Percentiles rank a stretch among this genome's conserved stretches.
Conservation (phyloP, 2,329 filamentous ascomycete genomes). For the Fusarium goolgardi region DNA sequence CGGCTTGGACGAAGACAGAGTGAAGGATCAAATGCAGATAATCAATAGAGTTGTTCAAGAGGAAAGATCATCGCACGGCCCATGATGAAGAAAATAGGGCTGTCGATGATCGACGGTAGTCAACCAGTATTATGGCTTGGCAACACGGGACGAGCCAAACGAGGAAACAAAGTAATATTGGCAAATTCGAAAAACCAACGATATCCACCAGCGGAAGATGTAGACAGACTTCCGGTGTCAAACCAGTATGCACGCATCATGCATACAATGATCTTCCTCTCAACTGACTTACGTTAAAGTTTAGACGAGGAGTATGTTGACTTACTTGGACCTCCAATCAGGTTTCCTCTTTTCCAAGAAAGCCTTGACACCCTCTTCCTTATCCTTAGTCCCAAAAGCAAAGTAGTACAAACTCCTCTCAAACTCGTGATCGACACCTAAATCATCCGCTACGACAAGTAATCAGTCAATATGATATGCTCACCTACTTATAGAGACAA, state of each 20-base stretch:
- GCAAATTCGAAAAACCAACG: constrained; percentile 5
- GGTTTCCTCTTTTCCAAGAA: constrained; percentile 48
- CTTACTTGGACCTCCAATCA: constrained; percentile 30
- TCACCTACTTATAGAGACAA: not conserved
- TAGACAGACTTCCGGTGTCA: constrained; percentile 1
- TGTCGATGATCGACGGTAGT: constrained; percentile 6
- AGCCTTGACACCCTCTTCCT: constrained; percentile 48
- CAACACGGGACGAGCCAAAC: not conserved
- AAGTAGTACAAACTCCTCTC: constrained; percentile 53
- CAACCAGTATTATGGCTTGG: constrained; percentile 6
- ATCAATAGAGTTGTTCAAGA: not conserved
- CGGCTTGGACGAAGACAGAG: not conserved
- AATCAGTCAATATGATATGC: not conserved
- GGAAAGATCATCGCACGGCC: not conserved
- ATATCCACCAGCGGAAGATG: not conserved
- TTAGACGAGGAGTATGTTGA: not conserved
- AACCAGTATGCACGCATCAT: constrained; percentile 4
- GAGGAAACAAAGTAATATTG: not conserved
- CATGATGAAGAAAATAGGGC: not conserved
- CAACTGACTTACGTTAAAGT: not conserved
- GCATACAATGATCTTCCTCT: not conserved
- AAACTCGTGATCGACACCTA: constrained; percentile 49
- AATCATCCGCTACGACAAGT: constrained; percentile 38
- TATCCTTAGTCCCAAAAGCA: constrained; percentile 51
- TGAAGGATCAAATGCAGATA: not conserved